Evolutionary conservation across 345 rosid species (phyloP).

Genomic region (Psidium friedrichsthalianum): DNA sequence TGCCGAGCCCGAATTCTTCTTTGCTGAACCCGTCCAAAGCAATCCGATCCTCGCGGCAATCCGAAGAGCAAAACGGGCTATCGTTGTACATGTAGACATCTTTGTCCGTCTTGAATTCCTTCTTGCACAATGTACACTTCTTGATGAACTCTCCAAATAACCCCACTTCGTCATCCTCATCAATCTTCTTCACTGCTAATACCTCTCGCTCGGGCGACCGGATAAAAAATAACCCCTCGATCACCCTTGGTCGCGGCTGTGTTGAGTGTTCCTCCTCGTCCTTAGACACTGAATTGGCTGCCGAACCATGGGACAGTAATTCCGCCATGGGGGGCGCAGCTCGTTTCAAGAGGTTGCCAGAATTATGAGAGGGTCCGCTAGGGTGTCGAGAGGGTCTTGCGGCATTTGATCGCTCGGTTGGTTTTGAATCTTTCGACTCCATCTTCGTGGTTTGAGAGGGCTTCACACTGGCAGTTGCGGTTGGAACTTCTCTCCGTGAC

Average conservation of each 20-base stretch:
- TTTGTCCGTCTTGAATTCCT: not conserved
- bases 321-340: no score
- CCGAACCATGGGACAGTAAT: no score
- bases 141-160: not conserved
- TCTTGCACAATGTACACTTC: not conserved
- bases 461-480: not conserved
- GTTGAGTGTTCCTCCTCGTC: no score
- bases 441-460: not conserved
- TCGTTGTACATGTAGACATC: not conserved
- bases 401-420: no score
- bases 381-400: no score
- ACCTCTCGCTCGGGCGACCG: not conserved
- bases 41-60: not conserved
- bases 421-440: no score
- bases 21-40: not conserved
- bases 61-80: not conserved
- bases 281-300: no score
- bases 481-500: not conserved
- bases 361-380: no score
- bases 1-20: not conserved
- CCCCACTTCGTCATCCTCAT: not conserved
- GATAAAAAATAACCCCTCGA: not conserved
- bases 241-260: no score
- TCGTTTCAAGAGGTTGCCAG: no score
- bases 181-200: not conserved